A percentile compares a stretch with the other conserved stretches of the same genome.
Evolutionary conservation across 495 filamentous ascomycete genomes (phyloP).

Genomic region (Endocarpon pusillum): DNA sequence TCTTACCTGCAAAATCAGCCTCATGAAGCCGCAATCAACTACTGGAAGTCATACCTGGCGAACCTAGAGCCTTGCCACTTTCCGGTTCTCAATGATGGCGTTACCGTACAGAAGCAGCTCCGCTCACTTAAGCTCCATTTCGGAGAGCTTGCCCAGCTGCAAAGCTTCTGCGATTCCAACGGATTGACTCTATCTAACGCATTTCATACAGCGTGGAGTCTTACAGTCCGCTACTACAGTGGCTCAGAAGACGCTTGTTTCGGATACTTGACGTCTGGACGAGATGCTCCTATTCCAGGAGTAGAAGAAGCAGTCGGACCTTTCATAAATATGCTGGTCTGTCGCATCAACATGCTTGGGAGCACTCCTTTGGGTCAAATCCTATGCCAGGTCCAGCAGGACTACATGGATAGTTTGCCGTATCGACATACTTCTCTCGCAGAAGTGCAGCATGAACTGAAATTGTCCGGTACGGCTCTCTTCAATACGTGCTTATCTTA

Average conservation of each 20-base stretch:
- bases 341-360: conserved; percentile 24
- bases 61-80: conserved; percentile 34
- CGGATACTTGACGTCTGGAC: conserved; percentile 33
- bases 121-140: conserved; percentile 22
- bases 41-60: conserved; percentile 35
- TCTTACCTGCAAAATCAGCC: conserved; percentile 23
- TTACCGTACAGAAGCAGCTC: conserved; percentile 10
- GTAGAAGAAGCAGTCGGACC: conserved; percentile 33
- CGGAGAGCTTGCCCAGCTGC: conserved; percentile 14
- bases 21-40: conserved; percentile 24
- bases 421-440: conserved; percentile 32
- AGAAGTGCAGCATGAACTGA: conserved; percentile 34
- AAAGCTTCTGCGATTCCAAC: conserved; percentile 26
- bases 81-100: conserved; percentile 26
- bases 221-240: conserved; percentile 32
- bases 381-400: conserved; percentile 26
- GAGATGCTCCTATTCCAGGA: conserved; percentile 28
- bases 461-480: conserved; percentile 17
- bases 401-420: conserved; percentile 31
- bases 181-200: conserved; percentile 34
- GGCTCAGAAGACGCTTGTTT: conserved; percentile 34
- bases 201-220: conserved; percentile 36
- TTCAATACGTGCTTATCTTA: conserved; percentile 33
- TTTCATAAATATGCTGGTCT: conserved; percentile 36
- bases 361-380: conserved; percentile 14